These are phyloP conservation scores for Kandelia obovata DNA, from an alignment of 345 rosid genomes.

Conservation along the genomic window DNA sequence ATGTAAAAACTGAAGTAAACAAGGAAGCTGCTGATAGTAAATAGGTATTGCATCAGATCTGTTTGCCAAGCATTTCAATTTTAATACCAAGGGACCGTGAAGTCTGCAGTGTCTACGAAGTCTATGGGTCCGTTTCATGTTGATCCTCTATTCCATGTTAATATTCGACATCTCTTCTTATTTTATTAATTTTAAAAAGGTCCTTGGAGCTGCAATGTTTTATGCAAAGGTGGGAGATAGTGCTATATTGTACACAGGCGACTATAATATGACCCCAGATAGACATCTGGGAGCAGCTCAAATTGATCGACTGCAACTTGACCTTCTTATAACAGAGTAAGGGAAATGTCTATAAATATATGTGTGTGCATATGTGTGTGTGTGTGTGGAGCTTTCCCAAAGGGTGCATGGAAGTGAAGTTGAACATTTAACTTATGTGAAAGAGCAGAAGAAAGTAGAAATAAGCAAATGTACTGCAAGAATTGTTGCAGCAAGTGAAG, in stretches of 20 bases:
- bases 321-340: conserved; percentile 95
- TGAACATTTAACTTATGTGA: no score
- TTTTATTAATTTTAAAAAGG: conserved; percentile 40
- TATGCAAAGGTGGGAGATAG: conserved; percentile 89
- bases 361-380: background rate
- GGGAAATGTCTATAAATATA: conserved; percentile 8
- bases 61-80: background rate
- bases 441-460: no score
- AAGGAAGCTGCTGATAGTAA: background rate
- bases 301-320: conserved; percentile 71
- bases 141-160: background rate
- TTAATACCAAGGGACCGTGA: background rate
- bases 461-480: no score
- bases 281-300: conserved; percentile 99
- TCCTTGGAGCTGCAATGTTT: conserved; percentile 98
- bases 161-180: background rate
- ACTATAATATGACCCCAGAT: conserved; percentile 96
- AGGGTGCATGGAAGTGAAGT: no score
- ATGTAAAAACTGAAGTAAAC: background rate
- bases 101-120: background rate
- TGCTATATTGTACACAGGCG: conserved; percentile 91
- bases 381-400: no score
- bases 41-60: background rate
- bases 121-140: conserved; percentile 7
- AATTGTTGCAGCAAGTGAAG: no score